Conservation (phyloP, 169 alveolate genomes). For the Plasmodium coatneyi region DNA sequence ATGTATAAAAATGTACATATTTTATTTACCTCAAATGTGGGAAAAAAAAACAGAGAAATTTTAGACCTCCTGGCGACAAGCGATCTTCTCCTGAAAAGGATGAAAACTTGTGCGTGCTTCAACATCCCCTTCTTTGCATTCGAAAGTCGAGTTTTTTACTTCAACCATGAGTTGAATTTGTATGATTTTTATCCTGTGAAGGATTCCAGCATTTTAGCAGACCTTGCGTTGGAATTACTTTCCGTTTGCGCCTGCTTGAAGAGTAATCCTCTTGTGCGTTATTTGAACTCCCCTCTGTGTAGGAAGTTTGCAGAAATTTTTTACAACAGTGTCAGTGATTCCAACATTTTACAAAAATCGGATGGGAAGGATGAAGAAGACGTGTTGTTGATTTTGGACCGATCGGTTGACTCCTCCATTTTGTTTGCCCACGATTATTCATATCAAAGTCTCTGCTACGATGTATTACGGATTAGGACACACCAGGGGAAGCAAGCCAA, state of each 20-base stretch:
- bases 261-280: constrained; percentile 9
- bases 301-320: constrained; percentile 38
- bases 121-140: constrained; percentile 85
- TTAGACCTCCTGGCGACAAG: constrained; percentile 77
- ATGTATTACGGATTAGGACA: constrained; percentile 76
- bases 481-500: background rate
- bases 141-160: constrained; percentile 83
- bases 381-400: constrained; percentile 78
- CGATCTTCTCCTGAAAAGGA: constrained; percentile 61
- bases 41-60: constrained; percentile 40
- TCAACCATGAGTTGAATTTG: constrained; percentile 68
- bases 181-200: constrained; percentile 58
- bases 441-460: constrained; percentile 88
- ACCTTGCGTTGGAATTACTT: constrained; percentile 10
- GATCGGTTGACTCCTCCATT: constrained; percentile 84
- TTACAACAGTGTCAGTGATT: background rate
- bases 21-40: constrained; percentile 79
- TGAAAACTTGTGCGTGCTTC: constrained; percentile 81
- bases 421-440: constrained; percentile 87
- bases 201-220: constrained; percentile 10
- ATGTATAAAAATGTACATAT: constrained; percentile 76
- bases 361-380: constrained; percentile 56
- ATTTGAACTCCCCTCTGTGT: constrained; percentile 42
- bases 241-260: constrained; percentile 51
- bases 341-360: background rate